phyloP scores from a whole-genome alignment of 2,329 filamentous ascomycete genomes.

The Leptodontidium sp. region DNA sequence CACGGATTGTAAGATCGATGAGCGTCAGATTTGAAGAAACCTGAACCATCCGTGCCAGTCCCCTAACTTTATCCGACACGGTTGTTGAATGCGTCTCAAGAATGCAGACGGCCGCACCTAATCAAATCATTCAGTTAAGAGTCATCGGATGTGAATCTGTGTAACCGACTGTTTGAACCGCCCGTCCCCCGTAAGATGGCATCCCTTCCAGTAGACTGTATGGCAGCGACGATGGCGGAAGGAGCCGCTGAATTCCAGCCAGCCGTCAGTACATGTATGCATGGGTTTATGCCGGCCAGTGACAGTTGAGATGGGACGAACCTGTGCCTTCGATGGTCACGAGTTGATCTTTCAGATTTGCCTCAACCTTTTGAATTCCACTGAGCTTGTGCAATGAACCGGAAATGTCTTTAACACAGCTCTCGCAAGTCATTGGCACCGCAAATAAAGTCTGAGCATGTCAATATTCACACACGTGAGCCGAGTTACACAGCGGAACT shows the following conservation, averaged over 20 bases:
- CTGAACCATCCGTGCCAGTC: constrained; percentile 92
- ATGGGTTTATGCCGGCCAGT: constrained; percentile 2
- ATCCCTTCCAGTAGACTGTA: constrained; percentile 90
- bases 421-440: constrained; percentile 90
- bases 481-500: constrained; percentile 20
- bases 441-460: constrained; percentile 82
- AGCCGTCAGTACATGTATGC: constrained; percentile 10
- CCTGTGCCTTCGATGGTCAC: constrained; percentile 86
- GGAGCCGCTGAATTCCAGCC: constrained; percentile 68
- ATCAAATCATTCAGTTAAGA: constrained; percentile 23
- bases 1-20: constrained; percentile 86
- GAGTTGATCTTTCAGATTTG: constrained; percentile 82
- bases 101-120: constrained; percentile 89
- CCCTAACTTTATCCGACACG: constrained; percentile 76
- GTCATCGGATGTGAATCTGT: constrained; percentile 17
- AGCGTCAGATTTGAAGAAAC: constrained; percentile 81
- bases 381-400: constrained; percentile 77
- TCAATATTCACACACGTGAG: constrained; percentile 41
- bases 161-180: constrained; percentile 76
- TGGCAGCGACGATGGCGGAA: constrained; percentile 86
- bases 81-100: constrained; percentile 79
- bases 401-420: constrained; percentile 87
- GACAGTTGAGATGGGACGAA: constrained; percentile 49
- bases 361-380: constrained; percentile 84
- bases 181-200: constrained; percentile 93